Conservation (phyloP, 2,329 filamentous ascomycete genomes). For the Macroventuria anomochaeta region DNA sequence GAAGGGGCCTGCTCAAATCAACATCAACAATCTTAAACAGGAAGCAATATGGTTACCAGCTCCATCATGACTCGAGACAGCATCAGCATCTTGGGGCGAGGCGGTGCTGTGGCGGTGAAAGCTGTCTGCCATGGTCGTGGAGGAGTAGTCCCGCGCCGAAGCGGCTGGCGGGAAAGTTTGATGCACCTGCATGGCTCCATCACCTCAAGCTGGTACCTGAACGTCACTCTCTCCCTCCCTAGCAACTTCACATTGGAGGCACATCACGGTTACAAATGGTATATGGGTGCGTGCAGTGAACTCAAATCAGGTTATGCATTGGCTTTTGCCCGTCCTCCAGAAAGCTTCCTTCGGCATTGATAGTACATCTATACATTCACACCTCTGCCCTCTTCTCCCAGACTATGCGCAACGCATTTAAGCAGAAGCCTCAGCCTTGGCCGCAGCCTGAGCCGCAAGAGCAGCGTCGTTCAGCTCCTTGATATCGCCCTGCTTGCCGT, state of each 20-base stretch:
- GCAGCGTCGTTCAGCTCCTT: slow-evolving; percentile 69
- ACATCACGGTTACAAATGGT: slow-evolving; percentile 14
- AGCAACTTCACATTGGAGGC: slow-evolving; percentile 6
- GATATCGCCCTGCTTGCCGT: slow-evolving; percentile 91
- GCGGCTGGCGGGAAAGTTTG: slow-evolving; percentile 34
- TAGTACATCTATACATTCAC: slow-evolving; percentile 49
- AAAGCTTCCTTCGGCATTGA: slow-evolving; percentile 32
- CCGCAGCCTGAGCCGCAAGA: slow-evolving; percentile 57
- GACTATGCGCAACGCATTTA: slow-evolving; percentile 23
- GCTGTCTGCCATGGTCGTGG: slow-evolving; percentile 45
- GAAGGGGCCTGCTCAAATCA: slow-evolving; percentile 20
- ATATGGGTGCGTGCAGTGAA: slow-evolving; percentile 14
- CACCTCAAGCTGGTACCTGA: slow-evolving; percentile 11
- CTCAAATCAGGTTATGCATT: slow-evolving; percentile 38
- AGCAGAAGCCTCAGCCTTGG: slow-evolving; percentile 42
- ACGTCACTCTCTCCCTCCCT: neutral
- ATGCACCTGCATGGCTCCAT: slow-evolving; percentile 10
- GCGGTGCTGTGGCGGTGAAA: slow-evolving; percentile 33
- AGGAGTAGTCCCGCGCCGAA: slow-evolving; percentile 37
- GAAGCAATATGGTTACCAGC: slow-evolving; percentile 19
- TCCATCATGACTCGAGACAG: slow-evolving; percentile 21
- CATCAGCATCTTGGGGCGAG: slow-evolving; percentile 20
- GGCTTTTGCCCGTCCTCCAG: slow-evolving; percentile 30
- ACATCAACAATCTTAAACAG: neutral
- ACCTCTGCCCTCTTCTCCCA: slow-evolving; percentile 20